Conservation (phyloP, 306 rosid species). For the Ziziphus jujuba region DNA sequence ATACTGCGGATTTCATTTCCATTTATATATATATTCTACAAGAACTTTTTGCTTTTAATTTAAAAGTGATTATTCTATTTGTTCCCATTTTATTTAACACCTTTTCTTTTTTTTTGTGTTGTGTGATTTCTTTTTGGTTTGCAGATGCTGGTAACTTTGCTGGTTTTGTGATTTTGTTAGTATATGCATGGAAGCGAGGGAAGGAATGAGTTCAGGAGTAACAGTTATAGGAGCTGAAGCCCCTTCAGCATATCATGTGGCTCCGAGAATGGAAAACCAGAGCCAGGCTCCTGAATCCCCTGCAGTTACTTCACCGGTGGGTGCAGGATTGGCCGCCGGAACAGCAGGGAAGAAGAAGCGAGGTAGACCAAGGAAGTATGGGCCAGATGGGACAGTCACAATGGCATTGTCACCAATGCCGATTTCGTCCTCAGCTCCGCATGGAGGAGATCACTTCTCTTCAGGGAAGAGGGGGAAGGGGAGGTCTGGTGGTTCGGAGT, state of each 20-base stretch:
- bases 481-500: slow-evolving; percentile 46
- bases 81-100: not conserved
- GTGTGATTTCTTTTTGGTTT: slow-evolving; percentile 20
- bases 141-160: slow-evolving; percentile 43
- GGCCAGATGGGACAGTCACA: slow-evolving; percentile 70
- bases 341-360: slow-evolving; percentile 60
- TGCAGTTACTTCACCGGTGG: slow-evolving; percentile 24
- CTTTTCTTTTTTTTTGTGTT: too few species aligned
- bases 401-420: slow-evolving; percentile 82
- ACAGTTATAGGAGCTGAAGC: slow-evolving; percentile 84
- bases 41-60: not conserved
- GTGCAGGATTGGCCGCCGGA: slow-evolving; percentile 48
- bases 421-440: slow-evolving; percentile 57
- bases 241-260: slow-evolving; percentile 82
- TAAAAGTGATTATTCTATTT: not conserved
- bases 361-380: slow-evolving; percentile 89
- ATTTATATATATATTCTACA: not conserved
- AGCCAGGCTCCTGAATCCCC: slow-evolving; percentile 31
- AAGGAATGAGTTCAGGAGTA: slow-evolving; percentile 69
- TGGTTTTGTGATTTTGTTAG: not conserved
- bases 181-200: slow-evolving; percentile 66
- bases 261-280: slow-evolving; percentile 68
- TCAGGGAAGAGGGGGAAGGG: slow-evolving; percentile 56
- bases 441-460: slow-evolving; percentile 43
- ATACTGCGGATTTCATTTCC: slow-evolving; percentile 24